Evolutionary conservation across 2,329 filamentous ascomycete species (phyloP).

Genomic region (Fusarium graminum): DNA sequence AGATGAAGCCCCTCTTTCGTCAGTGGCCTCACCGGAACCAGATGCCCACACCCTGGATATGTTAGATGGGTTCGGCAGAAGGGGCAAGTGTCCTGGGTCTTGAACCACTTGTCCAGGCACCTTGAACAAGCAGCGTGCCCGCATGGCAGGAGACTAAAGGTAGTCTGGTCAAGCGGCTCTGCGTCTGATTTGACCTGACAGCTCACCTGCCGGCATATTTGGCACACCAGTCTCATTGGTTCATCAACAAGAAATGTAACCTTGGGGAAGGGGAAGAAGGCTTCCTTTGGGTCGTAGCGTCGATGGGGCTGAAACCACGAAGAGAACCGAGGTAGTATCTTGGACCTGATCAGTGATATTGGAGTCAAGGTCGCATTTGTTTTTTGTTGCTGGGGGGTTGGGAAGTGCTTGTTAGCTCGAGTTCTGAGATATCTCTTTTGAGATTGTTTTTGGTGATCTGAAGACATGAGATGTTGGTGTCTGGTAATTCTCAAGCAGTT

Average conservation of each 20-base stretch:
- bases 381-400: conserved; percentile 1
- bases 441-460: neutral
- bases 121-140: conserved; percentile 52
- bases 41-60: conserved; percentile 51
- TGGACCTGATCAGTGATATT: conserved; percentile 25
- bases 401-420: conserved; percentile 7
- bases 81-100: conserved; percentile 48
- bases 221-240: conserved; percentile 43
- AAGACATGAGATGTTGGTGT: conserved; percentile 9
- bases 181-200: conserved; percentile 38
- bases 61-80: conserved; percentile 52
- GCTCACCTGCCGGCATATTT: conserved; percentile 46
- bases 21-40: conserved; percentile 45
- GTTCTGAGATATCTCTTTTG: conserved; percentile 27
- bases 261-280: conserved; percentile 49
- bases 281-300: conserved; percentile 36
- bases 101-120: conserved; percentile 51
- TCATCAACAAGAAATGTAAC: conserved; percentile 49
- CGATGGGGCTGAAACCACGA: conserved; percentile 41
- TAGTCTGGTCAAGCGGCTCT: conserved; percentile 29
- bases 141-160: conserved; percentile 53
- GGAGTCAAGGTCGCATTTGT: conserved; percentile 2
- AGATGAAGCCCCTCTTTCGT: conserved; percentile 50
- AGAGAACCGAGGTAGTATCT: conserved; percentile 18
- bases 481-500: neutral